These are phyloP conservation scores for Didymella pinodella DNA, from an alignment of 2,329 filamentous ascomycete species.

Conservation along the genomic window DNA sequence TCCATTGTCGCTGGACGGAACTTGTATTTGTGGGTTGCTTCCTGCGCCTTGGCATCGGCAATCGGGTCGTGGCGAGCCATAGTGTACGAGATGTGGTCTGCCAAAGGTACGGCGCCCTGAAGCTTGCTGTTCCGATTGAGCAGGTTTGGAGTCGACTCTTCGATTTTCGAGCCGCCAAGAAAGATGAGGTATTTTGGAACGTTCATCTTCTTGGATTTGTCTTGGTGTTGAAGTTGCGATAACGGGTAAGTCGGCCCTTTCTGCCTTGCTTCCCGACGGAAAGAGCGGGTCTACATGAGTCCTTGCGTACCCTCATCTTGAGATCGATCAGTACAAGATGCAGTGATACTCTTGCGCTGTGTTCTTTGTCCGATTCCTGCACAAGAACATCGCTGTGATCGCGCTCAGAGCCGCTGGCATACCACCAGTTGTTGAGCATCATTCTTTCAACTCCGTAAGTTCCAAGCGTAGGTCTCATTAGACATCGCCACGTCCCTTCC, in stretches of 20 bases:
- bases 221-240: conserved; percentile 14
- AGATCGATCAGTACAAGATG: background rate
- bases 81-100: background rate
- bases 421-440: background rate
- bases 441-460: background rate
- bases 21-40: conserved; percentile 42
- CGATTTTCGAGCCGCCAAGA: background rate
- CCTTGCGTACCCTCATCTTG: background rate
- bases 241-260: conserved; percentile 18
- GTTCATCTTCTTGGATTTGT: background rate
- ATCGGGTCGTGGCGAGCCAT: conserved; percentile 36
- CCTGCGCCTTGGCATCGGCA: conserved; percentile 42
- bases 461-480: conserved; percentile 7
- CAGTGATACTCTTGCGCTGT: background rate
- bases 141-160: background rate
- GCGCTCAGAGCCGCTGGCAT: background rate
- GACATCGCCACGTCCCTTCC: background rate
- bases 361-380: background rate
- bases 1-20: conserved; percentile 41
- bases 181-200: background rate
- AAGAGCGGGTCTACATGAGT: conserved; percentile 7
- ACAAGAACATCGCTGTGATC: background rate
- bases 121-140: background rate
- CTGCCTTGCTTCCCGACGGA: conserved; percentile 15
- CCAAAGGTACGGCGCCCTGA: background rate